phyloP scores from a whole-genome alignment of 345 rosid species.

The Populus alba region DNA sequence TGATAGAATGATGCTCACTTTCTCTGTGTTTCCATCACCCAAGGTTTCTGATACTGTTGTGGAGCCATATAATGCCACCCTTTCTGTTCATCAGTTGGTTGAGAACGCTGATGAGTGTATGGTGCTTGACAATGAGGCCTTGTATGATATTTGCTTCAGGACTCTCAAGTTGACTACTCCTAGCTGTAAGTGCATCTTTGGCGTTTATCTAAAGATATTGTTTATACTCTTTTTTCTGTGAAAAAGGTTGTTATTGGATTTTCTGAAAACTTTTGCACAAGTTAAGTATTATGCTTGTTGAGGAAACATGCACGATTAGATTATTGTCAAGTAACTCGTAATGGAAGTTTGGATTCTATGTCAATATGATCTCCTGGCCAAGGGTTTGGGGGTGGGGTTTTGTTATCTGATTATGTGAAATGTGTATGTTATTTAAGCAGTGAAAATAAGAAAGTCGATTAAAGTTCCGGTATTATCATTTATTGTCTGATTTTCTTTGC shows the following conservation, averaged over 20 bases:
- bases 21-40: slow-evolving; percentile 30
- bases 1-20: slow-evolving; percentile 31
- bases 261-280: background rate
- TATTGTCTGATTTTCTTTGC: no score
- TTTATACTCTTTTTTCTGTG: no score
- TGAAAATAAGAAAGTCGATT: no score
- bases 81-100: slow-evolving; percentile 29
- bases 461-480: no score
- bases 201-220: no score
- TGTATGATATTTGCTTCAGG: slow-evolving; percentile 31
- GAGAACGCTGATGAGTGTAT: slow-evolving; percentile 32
- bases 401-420: no score
- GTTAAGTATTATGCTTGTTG: background rate
- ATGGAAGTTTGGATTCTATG: no score
- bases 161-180: slow-evolving; percentile 29
- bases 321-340: no score
- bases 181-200: slow-evolving; percentile 19
- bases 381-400: no score
- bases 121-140: slow-evolving; percentile 30
- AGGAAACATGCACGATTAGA: background rate
- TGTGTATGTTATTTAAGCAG: no score
- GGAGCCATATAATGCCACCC: slow-evolving; percentile 29
- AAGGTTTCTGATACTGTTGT: slow-evolving; percentile 32
- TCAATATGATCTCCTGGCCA: no score
- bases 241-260: no score